Evolutionary conservation across 169 alveolate species (phyloP).

Genomic region (Plasmodium billcollinsi): DNA sequence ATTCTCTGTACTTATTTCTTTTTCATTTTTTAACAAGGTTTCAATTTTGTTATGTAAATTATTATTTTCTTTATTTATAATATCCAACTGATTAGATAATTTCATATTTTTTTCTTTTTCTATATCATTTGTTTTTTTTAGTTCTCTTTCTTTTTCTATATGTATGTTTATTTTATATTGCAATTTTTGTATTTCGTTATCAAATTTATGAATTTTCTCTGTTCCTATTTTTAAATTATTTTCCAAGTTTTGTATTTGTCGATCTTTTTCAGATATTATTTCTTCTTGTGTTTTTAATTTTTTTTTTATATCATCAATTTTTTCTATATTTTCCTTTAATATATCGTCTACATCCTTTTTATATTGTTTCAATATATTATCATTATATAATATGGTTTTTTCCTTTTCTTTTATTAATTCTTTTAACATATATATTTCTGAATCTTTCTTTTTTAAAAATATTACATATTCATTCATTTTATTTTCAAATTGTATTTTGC

Average conservation of each 20-base stretch:
- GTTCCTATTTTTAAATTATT: neutral
- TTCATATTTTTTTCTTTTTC: constrained; percentile 35
- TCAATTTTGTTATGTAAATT: constrained; percentile 42
- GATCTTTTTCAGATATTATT: constrained; percentile 25
- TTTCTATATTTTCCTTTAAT: constrained; percentile 48
- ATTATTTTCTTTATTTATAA: constrained; percentile 31
- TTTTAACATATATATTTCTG: constrained; percentile 72
- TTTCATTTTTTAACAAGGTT: constrained; percentile 46
- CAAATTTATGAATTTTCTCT: constrained; percentile 24
- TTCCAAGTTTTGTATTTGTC: constrained; percentile 19
- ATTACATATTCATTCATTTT: constrained; percentile 73
- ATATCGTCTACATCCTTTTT: constrained; percentile 67
- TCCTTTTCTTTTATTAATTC: constrained; percentile 67
- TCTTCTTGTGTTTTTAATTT: constrained; percentile 44
- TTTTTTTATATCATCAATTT: constrained; percentile 45
- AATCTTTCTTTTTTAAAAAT: constrained; percentile 62
- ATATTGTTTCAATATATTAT: constrained; percentile 62
- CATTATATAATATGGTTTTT: constrained; percentile 48
- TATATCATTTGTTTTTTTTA: constrained; percentile 33
- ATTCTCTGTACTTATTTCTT: constrained; percentile 27
- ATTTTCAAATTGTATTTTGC: constrained; percentile 72
- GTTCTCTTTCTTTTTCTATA: constrained; percentile 20
- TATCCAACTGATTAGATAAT: constrained; percentile 13
- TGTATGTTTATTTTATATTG: constrained; percentile 20
- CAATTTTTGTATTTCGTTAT: constrained; percentile 28